Evolutionary conservation across 2,329 filamentous ascomycete genomes (phyloP).

Genomic region (Nemania diffusa): DNA sequence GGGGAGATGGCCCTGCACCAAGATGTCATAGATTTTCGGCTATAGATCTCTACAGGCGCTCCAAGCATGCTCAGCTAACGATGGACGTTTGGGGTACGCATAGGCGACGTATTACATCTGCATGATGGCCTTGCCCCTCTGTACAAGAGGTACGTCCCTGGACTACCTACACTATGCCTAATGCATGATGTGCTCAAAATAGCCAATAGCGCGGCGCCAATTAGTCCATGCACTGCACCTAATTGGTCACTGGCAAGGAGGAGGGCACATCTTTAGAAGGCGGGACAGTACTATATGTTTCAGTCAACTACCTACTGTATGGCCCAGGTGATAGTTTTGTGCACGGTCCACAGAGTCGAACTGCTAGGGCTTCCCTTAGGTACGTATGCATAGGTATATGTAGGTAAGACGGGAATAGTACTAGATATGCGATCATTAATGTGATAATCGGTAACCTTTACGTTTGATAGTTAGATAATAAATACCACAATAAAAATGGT

Average conservation of each 20-base stretch:
- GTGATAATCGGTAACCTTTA: not conserved
- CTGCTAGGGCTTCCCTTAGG: no score
- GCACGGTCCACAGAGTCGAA: not conserved
- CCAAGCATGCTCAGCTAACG: constrained; percentile 16
- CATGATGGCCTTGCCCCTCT: constrained; percentile 31
- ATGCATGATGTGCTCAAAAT: constrained; percentile 25
- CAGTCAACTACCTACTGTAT: not conserved
- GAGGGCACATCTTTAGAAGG: not conserved
- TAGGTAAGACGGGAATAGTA: not conserved
- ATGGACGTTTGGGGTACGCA: constrained; percentile 32
- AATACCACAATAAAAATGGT: no score
- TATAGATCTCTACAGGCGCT: constrained; percentile 20
- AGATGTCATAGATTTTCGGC: constrained; percentile 30
- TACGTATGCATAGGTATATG: no score
- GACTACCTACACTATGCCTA: constrained; percentile 6
- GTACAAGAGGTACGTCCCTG: constrained; percentile 22
- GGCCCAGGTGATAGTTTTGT: not conserved
- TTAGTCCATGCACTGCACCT: constrained; percentile 21
- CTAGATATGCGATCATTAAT: not conserved
- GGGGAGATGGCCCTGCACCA: constrained; percentile 12
- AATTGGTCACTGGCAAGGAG: constrained; percentile 14
- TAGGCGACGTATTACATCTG: constrained; percentile 33
- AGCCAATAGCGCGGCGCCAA: constrained; percentile 31
- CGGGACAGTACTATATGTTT: not conserved
- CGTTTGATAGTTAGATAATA: not conserved